Base-by-base conservation (phyloP, 768 basidiomycete species). In the Amanita muscaria region DNA sequence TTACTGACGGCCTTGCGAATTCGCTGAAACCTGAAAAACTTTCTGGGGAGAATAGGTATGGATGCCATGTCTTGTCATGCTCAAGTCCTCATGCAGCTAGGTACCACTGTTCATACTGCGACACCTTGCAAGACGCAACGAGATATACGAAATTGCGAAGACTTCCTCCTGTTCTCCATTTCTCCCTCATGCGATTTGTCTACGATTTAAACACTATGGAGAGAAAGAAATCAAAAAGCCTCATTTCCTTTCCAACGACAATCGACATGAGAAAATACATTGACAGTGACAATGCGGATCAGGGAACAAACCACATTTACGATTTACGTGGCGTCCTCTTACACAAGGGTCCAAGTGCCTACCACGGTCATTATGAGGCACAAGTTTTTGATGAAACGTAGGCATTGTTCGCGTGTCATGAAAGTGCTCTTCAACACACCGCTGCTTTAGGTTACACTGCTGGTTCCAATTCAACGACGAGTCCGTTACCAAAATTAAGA, bases 401-500 rank as follows among this genome's bases (percentile, higher is more conserved):
- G 27, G 44, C 21, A 7, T 23, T 15, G 2, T 31, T n/a, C 12
- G 31, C 5, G 19, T 18, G 19, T 15, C 8, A 11, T 14, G 2
- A 10, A 12, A 5, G 12, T 38, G 19, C 27, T 2, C 16, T 3
- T 36, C 33, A 5, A 24, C 41, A 38, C 9, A 38, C 3, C 15
- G n/a, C 39, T 45, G 47, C 56, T 33, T 56, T 34, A 15, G 34
- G 40, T 31, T 40, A 22, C 38, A 72, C 31, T 70, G 80, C 14
- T 98, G 94, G 93, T 93, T 81, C 57, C 80, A 84, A 49, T 98
- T 90, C 63, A 92, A 94, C 53, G 94, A 98, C 56, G 94, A 97
- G 58, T 62, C 64, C 3, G 88, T 94, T 3, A 80, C 79, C 0
- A 74, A 70, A 53, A 77, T 83, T 44, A 66, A 74, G 39, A 63